Evolutionary conservation across 2,329 filamentous ascomycete species (phyloP).

Genomic region (Fusarium odoratissimum): DNA sequence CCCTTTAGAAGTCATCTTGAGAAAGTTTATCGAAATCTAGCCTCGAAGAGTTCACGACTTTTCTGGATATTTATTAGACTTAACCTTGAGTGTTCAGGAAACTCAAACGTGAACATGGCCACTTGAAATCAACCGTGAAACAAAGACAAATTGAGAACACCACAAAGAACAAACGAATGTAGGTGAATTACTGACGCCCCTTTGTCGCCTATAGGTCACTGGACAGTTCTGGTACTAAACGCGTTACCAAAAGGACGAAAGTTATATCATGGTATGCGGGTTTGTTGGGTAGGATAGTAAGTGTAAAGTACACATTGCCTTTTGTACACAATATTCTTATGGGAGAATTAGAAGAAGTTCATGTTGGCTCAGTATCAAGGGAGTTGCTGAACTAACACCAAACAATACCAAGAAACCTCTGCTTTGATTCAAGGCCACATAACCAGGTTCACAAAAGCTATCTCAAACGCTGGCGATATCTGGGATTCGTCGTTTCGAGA

Average conservation of each 20-base stretch:
- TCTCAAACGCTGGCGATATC: too few species aligned
- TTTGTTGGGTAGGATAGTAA: neutral
- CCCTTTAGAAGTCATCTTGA: neutral
- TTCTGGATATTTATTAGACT: neutral
- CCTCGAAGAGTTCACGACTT: neutral
- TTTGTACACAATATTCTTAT: neutral
- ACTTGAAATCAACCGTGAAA: neutral
- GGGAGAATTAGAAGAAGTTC: neutral
- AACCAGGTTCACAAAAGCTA: too few species aligned
- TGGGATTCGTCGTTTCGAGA: too few species aligned
- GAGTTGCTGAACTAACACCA: neutral
- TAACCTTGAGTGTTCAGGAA: neutral
- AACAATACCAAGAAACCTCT: neutral
- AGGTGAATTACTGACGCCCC: neutral
- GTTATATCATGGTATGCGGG: neutral
- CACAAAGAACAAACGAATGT: neutral
- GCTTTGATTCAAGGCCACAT: neutral
- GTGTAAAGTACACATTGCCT: neutral
- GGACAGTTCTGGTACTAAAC: too few species aligned
- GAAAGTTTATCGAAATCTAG: neutral
- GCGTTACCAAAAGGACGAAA: neutral
- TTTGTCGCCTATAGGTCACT: neutral
- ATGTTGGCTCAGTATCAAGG: neutral
- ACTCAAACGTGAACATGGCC: neutral
- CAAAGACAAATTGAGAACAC: neutral